A percentile compares a stretch with the other conserved stretches of the same genome.
These are phyloP conservation scores for Arthrinium puccinioides DNA, from an alignment of 2,329 filamentous ascomycete species.

Conservation along the genomic window DNA sequence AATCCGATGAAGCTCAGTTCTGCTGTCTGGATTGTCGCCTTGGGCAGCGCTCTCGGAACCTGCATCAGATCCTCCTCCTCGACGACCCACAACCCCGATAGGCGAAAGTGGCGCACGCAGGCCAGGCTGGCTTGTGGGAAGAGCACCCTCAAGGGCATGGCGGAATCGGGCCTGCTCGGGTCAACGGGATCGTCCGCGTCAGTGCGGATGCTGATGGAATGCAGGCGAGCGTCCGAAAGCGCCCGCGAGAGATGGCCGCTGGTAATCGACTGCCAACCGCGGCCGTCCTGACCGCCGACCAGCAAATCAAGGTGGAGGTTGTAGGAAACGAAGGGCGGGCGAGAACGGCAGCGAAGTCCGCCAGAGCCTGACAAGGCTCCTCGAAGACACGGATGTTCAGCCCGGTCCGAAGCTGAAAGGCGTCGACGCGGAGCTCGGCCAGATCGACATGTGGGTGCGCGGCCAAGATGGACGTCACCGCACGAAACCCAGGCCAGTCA, in stretches of 20 bases:
- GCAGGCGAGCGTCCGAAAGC: conserved; percentile 12
- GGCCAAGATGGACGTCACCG: conserved; percentile 16
- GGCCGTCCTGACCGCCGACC: conserved; percentile 4
- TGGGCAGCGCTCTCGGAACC: conserved; percentile 19
- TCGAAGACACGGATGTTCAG: conserved; percentile 24
- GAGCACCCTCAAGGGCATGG: conserved; percentile 16
- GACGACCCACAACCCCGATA: conserved; percentile 19
- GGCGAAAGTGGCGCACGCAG: conserved; percentile 21
- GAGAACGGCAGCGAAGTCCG: conserved; percentile 14
- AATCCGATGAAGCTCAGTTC: conserved; percentile 26
- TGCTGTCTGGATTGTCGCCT: conserved; percentile 17
- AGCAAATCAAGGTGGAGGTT: conserved; percentile 19
- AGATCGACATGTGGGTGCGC: conserved; percentile 16
- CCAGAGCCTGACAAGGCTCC: conserved; percentile 15
- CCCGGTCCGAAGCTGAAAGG: conserved; percentile 18
- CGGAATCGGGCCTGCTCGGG: background rate
- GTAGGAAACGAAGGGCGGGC: conserved; percentile 17
- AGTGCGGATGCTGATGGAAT: conserved; percentile 15
- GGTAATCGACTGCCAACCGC: conserved; percentile 7
- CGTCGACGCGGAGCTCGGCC: conserved; percentile 27
- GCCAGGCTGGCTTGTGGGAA: conserved; percentile 22
- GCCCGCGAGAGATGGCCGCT: conserved; percentile 11
- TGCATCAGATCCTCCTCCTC: conserved; percentile 17
- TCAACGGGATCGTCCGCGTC: conserved; percentile 1
- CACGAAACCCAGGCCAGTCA: conserved; percentile 24